Conservation (phyloP, 139 green algal species). For the Micractinium sp. region DNA sequence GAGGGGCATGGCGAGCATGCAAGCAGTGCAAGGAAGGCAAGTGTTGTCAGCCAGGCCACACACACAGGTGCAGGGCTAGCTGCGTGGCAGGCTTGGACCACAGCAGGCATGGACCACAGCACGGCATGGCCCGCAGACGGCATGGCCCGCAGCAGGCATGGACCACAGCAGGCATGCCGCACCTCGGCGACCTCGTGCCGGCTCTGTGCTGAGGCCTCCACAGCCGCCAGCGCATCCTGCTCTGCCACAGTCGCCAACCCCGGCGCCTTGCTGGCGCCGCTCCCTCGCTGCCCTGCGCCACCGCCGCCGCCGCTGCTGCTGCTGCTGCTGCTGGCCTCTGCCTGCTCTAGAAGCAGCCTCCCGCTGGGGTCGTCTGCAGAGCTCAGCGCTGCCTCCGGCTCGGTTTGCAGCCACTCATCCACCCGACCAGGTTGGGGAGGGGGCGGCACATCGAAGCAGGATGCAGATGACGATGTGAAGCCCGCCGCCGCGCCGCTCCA, state of each 20-base stretch:
- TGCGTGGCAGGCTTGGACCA: too few species aligned
- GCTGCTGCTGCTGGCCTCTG: background rate
- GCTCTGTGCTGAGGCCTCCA: slow-evolving; percentile 25
- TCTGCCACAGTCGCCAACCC: background rate
- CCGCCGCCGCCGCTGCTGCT: background rate
- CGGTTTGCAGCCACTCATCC: too few species aligned
- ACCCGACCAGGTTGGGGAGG: background rate
- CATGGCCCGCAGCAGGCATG: background rate
- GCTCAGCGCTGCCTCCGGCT: background rate
- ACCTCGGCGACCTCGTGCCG: slow-evolving; percentile 22
- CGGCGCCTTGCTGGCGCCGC: background rate
- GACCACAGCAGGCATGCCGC: background rate
- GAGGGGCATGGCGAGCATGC: too few species aligned
- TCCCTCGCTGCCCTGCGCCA: too few species aligned
- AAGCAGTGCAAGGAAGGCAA: too few species aligned
- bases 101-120: too few species aligned
- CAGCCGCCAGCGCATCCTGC: background rate
- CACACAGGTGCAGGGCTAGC: too few species aligned
- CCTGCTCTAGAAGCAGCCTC: background rate
- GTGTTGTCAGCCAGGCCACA: too few species aligned
- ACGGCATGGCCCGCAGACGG: background rate
- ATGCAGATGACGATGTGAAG: too few species aligned
- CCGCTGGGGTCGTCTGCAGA: slow-evolving; percentile 2
- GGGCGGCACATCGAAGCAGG: too few species aligned
- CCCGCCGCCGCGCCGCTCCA: slow-evolving; percentile 26